These are phyloP conservation scores for Cercis canadensis DNA, from an alignment of 306 rosid species.

Conservation along the genomic window DNA sequence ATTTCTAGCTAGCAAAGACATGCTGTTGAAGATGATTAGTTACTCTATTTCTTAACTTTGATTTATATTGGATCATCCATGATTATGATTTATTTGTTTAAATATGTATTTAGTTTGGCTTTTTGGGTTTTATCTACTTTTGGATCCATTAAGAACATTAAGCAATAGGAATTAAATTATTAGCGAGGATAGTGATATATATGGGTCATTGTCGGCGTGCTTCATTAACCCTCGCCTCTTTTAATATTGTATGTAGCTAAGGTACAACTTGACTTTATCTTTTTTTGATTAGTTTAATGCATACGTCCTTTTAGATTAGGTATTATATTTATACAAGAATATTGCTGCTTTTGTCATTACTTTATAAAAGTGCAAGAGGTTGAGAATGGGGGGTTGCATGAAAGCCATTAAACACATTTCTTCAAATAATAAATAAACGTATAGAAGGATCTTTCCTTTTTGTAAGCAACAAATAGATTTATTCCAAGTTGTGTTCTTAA, in stretches of 20 bases:
- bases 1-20: no score
- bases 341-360: slow-evolving; percentile 54
- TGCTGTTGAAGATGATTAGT: no score
- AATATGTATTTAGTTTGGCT: background rate
- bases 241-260: slow-evolving; percentile 11
- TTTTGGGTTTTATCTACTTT: slow-evolving; percentile 34
- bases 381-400: slow-evolving; percentile 11
- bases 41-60: slow-evolving; percentile 15
- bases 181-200: slow-evolving; percentile 29
- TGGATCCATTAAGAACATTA: slow-evolving; percentile 47
- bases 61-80: slow-evolving; percentile 7
- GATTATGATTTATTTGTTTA: slow-evolving; percentile 23
- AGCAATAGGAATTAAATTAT: slow-evolving; percentile 42
- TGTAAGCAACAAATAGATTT: no score
- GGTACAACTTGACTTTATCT: slow-evolving; percentile 35
- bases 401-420: background rate
- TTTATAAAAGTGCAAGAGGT: slow-evolving; percentile 25
- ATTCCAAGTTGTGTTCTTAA: background rate
- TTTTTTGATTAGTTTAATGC: slow-evolving; percentile 44
- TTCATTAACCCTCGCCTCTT: slow-evolving; percentile 29
- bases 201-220: slow-evolving; percentile 58
- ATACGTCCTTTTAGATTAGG: slow-evolving; percentile 55
- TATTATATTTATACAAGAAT: slow-evolving; percentile 30
- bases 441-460: background rate
- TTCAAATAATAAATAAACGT: background rate